phyloP scores from a whole-genome alignment of 441 rosid genomes.

The Arabidopsis lyrata region DNA sequence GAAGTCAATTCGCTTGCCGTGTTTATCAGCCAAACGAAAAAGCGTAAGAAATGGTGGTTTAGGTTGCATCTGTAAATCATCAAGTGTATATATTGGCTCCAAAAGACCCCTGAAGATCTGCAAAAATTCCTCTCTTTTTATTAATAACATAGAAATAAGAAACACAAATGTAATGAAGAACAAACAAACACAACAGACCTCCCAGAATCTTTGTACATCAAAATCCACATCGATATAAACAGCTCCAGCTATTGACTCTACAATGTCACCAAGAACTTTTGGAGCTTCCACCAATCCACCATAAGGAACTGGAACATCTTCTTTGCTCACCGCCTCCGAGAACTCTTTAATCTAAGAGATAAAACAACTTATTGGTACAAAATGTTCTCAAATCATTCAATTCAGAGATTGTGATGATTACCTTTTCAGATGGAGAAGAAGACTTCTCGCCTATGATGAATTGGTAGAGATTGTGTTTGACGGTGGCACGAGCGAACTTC shows the following conservation, averaged over 20 bases:
- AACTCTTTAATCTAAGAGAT: slow-evolving; percentile 47
- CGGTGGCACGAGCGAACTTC: slow-evolving; percentile 68
- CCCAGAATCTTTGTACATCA: too few species aligned
- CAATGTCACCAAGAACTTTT: slow-evolving; percentile 61
- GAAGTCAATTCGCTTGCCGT: not conserved
- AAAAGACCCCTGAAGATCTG: not conserved
- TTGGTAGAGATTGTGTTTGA: slow-evolving; percentile 49
- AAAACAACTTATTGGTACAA: too few species aligned
- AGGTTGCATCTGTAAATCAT: slow-evolving; percentile 56
- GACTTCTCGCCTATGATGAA: slow-evolving; percentile 17
- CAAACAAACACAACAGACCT: too few species aligned
- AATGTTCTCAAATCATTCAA: too few species aligned
- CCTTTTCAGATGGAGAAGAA: not conserved
- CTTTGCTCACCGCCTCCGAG: slow-evolving; percentile 46
- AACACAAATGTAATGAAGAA: too few species aligned
- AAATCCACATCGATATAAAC: slow-evolving; percentile 36
- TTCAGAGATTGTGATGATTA: not conserved
- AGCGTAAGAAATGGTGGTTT: slow-evolving; percentile 7
- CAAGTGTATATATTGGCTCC: not conserved
- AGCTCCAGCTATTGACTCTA: slow-evolving; percentile 76
- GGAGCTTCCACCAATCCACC: slow-evolving; percentile 69
- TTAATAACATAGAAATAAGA: not conserved
- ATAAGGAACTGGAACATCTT: slow-evolving; percentile 47
- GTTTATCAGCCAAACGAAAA: not conserved
- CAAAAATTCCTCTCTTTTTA: not conserved